Percentiles rank a stretch among this genome's conserved stretches.
Evolutionary conservation across 2,329 filamentous ascomycete genomes (phyloP).

Genomic region (Ceratocystis destructans): DNA sequence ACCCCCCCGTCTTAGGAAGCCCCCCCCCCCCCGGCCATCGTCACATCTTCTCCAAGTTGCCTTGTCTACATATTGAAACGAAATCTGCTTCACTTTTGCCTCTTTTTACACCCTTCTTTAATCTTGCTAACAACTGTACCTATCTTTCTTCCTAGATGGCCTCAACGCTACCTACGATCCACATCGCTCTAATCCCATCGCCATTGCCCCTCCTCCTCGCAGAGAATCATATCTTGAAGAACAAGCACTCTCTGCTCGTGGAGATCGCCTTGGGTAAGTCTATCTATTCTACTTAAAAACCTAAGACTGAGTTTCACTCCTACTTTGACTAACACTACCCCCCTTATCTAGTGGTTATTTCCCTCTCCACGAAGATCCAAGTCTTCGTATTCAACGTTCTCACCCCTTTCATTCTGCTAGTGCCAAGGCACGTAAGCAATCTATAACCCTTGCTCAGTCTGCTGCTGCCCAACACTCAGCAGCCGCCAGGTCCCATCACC

Average conservation of each 20-base stretch:
- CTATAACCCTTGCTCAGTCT: conserved; percentile 17
- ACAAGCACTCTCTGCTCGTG: conserved; percentile 40
- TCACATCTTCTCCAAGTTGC: not conserved
- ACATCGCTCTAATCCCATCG: conserved; percentile 31
- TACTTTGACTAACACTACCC: conserved; percentile 10
- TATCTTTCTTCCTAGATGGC: not conserved
- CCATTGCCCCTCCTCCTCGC: conserved; percentile 28
- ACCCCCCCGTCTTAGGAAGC: too few species aligned
- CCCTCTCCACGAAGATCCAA: conserved; percentile 44
- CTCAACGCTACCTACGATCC: conserved; percentile 24
- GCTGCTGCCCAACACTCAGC: conserved; percentile 10
- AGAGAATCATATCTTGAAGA: conserved; percentile 23
- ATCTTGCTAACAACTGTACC: not conserved
- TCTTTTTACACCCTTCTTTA: not conserved
- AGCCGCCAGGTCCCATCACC: not conserved
- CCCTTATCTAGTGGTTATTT: conserved; percentile 40
- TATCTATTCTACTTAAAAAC: conserved; percentile 8
- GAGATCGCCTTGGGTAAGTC: conserved; percentile 45
- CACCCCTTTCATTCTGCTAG: conserved; percentile 35
- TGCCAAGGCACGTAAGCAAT: conserved; percentile 16
- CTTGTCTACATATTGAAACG: not conserved
- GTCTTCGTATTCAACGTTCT: conserved; percentile 33
- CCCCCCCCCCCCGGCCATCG: not conserved
- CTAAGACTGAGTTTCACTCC: too few species aligned
- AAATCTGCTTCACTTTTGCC: not conserved